A percentile compares a stretch with the other conserved stretches of the same genome.
These are phyloP conservation scores for Amphirosellinia nigrospora DNA, from an alignment of 495 filamentous ascomycete species.

Conservation along the genomic window DNA sequence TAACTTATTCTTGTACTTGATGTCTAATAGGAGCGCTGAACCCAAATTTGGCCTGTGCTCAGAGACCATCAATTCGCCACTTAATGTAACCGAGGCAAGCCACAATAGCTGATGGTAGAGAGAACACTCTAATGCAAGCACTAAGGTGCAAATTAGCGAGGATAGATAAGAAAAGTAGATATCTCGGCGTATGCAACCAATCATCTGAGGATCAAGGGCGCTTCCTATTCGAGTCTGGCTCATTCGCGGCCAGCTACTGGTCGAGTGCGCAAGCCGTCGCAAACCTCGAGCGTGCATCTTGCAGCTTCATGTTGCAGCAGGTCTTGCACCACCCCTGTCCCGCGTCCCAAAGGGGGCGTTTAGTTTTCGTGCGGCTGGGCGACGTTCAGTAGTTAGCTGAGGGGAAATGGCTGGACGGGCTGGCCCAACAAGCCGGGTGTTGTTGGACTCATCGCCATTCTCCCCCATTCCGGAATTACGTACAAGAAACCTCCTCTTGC, in stretches of 20 bases:
- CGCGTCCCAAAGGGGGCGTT: slow-evolving; percentile 2
- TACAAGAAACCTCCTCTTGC: slow-evolving; percentile 21
- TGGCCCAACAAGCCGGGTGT: slow-evolving; percentile 8
- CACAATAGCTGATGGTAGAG: not conserved
- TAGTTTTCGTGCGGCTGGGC: slow-evolving; percentile 22
- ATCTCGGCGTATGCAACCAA: not conserved
- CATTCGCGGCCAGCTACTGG: not conserved
- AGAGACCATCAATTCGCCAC: not conserved
- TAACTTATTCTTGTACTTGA: not conserved
- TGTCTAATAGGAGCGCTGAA: not conserved
- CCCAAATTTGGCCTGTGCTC: not conserved
- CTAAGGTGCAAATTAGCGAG: not conserved
- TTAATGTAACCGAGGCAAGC: not conserved
- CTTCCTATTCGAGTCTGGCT: not conserved
- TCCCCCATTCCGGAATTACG: slow-evolving; percentile 24
- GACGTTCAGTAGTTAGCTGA: slow-evolving; percentile 13
- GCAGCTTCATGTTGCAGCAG: slow-evolving; percentile 16
- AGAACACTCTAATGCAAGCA: not conserved
- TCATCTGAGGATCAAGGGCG: not conserved
- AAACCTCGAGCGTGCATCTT: slow-evolving; percentile 7
- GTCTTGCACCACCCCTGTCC: slow-evolving; percentile 7
- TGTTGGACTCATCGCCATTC: not conserved
- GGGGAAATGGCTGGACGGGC: not conserved
- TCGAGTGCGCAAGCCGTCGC: slow-evolving; percentile 6
- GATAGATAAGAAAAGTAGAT: slow-evolving; percentile 7